Conservation (phyloP, 2,329 filamentous ascomycete species). For the Botryosphaeria dothidea region DNA sequence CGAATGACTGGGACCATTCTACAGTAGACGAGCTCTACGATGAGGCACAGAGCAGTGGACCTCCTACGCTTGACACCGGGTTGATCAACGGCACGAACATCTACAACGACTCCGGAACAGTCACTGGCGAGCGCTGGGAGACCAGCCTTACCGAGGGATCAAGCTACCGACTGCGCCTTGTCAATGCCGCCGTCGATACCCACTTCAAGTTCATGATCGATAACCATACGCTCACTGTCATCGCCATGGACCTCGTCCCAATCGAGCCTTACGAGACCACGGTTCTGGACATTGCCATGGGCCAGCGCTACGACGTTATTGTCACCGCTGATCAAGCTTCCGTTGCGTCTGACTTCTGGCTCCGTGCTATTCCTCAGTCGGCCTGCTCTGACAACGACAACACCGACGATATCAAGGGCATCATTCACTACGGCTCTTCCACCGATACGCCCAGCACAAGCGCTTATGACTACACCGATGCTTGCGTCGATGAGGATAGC, state of each 20-base stretch:
- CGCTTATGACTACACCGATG: slow-evolving; percentile 16
- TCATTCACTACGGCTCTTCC: slow-evolving; percentile 15
- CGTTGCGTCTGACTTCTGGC: slow-evolving; percentile 21
- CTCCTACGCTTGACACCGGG: slow-evolving; percentile 44
- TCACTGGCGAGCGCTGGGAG: slow-evolving; percentile 27
- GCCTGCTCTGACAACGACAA: slow-evolving; percentile 18
- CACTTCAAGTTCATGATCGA: slow-evolving; percentile 36
- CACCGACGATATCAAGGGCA: slow-evolving; percentile 19
- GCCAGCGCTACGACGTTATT: slow-evolving; percentile 43
- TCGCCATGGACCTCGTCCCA: slow-evolving; percentile 46
- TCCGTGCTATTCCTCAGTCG: slow-evolving; percentile 15
- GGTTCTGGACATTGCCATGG: slow-evolving; percentile 34
- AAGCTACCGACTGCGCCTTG: slow-evolving; percentile 59
- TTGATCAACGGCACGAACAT: slow-evolving; percentile 50
- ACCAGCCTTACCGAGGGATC: slow-evolving; percentile 46
- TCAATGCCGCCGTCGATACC: slow-evolving; percentile 51
- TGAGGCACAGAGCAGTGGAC: slow-evolving; percentile 5
- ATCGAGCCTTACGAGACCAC: slow-evolving; percentile 37
- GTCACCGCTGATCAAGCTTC: slow-evolving; percentile 35
- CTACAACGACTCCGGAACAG: slow-evolving; percentile 17
- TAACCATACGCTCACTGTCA: slow-evolving; percentile 46
- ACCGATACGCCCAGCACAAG: not conserved
- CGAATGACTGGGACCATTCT: slow-evolving; percentile 39
- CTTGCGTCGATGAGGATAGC: slow-evolving; percentile 17
- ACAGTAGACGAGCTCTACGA: slow-evolving; percentile 18